These are phyloP conservation scores for Microstroma glucosiphilum DNA, from an alignment of 1,284 basidiomycete genomes.

Conservation along the genomic window DNA sequence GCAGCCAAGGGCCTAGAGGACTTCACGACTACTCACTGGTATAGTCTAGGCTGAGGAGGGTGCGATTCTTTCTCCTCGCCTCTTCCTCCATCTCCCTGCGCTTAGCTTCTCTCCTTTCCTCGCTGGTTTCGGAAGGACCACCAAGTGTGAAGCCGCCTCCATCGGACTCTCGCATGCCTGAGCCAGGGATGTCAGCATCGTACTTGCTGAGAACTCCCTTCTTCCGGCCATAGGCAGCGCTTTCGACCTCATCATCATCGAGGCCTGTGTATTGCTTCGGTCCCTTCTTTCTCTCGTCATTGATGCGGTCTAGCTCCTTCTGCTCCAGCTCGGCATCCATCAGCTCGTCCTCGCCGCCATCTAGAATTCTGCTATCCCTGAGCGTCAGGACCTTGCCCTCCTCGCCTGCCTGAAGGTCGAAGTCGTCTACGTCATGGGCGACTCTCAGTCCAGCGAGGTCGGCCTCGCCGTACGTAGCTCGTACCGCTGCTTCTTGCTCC, in stretches of 20 bases:
- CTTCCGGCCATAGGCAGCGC: slow-evolving; percentile 61
- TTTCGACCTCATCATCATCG: slow-evolving; percentile 83
- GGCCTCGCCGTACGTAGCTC: slow-evolving; percentile 58
- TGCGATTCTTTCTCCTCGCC: slow-evolving; percentile 64
- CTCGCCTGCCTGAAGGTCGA: slow-evolving; percentile 71
- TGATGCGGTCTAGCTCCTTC: slow-evolving; percentile 69
- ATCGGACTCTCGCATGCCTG: slow-evolving; percentile 25
- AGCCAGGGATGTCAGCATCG: slow-evolving; percentile 65
- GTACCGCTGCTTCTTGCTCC: slow-evolving; percentile 56
- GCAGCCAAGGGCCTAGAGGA: background rate
- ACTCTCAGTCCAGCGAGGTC: slow-evolving; percentile 92
- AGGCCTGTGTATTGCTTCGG: slow-evolving; percentile 86
- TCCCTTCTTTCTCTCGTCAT: slow-evolving; percentile 78
- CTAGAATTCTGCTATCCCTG: slow-evolving; percentile 87
- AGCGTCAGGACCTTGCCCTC: slow-evolving; percentile 91
- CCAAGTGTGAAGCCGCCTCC: slow-evolving; percentile 52
- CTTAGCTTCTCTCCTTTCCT: slow-evolving; percentile 52
- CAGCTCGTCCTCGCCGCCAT: slow-evolving; percentile 94
- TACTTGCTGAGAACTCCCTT: slow-evolving; percentile 85
- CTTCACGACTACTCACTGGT: slow-evolving; percentile 60
- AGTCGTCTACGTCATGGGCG: slow-evolving; percentile 75
- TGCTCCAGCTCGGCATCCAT: slow-evolving; percentile 90
- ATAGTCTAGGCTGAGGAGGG: slow-evolving; percentile 82
- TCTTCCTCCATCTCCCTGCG: slow-evolving; percentile 58
- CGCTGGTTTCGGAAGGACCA: slow-evolving; percentile 16